Percentiles rank a stretch among this genome's conserved stretches.
Evolutionary conservation across 257 asterid genomes (phyloP).

Genomic region (Solanum corneliomulleri): DNA sequence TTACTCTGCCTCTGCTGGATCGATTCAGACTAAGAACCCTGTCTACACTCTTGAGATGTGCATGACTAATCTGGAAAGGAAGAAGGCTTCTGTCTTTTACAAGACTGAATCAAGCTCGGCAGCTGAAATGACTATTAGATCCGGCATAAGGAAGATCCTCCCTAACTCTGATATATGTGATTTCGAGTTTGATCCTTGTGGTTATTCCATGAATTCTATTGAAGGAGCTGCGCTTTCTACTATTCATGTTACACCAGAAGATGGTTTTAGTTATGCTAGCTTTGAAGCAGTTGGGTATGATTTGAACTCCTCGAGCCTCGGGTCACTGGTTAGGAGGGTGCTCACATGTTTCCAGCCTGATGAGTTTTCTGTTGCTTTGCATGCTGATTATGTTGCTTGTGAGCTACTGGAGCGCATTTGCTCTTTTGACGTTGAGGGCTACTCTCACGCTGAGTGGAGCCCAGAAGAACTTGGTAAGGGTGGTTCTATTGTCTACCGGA

Average conservation of each 20-base stretch:
- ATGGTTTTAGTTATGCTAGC: constrained; percentile 34
- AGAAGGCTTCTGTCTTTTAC: constrained; percentile 21
- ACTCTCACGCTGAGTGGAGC: background rate
- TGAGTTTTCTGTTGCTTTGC: constrained; percentile 21
- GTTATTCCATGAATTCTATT: constrained; percentile 32
- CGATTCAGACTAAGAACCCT: background rate
- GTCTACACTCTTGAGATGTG: constrained; percentile 28
- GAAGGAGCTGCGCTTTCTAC: constrained; percentile 22
- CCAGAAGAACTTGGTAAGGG: background rate
- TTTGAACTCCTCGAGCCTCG: constrained; percentile 1
- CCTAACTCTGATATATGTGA: constrained; percentile 23
- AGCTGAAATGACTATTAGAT: constrained; percentile 11
- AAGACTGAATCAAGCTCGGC: constrained; percentile 17
- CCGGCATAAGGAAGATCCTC: constrained; percentile 25
- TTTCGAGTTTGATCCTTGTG: constrained; percentile 30
- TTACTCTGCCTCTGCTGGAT: constrained; percentile 18
- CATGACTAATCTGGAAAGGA: constrained; percentile 27
- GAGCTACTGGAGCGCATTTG: background rate
- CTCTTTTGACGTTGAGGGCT: background rate
- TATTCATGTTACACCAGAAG: constrained; percentile 31
- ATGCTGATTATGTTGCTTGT: constrained; percentile 7
- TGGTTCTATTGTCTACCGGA: constrained; percentile 9
- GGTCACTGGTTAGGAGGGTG: constrained; percentile 10
- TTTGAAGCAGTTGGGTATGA: constrained; percentile 30
- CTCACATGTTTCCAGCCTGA: constrained; percentile 12